Evolutionary conservation across 2,329 filamentous ascomycete genomes (phyloP), one percentile per base, ranked within the genome.

Genomic region (Blastomyces gilchristii): DNA sequence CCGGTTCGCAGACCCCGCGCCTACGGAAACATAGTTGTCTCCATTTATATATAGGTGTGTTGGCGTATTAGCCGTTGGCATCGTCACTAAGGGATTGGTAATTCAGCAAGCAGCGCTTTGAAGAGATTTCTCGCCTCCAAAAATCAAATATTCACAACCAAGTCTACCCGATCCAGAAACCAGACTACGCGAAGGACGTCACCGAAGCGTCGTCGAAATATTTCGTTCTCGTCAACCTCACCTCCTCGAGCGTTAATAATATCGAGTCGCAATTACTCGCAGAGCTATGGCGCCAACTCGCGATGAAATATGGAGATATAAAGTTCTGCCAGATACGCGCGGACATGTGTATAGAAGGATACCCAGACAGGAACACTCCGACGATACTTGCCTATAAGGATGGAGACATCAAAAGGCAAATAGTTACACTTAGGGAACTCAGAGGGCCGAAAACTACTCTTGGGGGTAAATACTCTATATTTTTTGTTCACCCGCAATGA

Each of bases 281-380:
- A 0, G 89, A 96, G 72, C 80, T 97, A 25, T 99, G 93, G 92
- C 82, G 87, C 45, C 86, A 91, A 71, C 83, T 94, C 50, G 93
- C 94, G 0, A 78, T 77, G 64, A 91, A 93, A 71, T 99, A 91
- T 72, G 91, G 91, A 25, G 93, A 99, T 67, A 81, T 99, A 75
- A 99, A 99, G 78, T 99, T 99, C 77, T 97, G 93, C 75, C 90
- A 97, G 78, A 97, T 99, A 69, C 85, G 87, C 69, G 94, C 87
- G 7, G 87, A 91, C 72, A 85, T 97, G 78, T 96, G 94, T 63
- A 97, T 99, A 69, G 94, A 97, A 74, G 91, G 91, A 50, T 99
- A 99, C 75, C 94, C 94, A 1, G 94, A 97, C 71, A 83, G 84
- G 63, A 99, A 99, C 74, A 96, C 91, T 63, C 94, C 94, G 1